Percentiles rank a stretch among this genome's conserved stretches.
These are phyloP conservation scores for Cicer judaicum DNA, from an alignment of 306 rosid genomes.

Conservation along the genomic window DNA sequence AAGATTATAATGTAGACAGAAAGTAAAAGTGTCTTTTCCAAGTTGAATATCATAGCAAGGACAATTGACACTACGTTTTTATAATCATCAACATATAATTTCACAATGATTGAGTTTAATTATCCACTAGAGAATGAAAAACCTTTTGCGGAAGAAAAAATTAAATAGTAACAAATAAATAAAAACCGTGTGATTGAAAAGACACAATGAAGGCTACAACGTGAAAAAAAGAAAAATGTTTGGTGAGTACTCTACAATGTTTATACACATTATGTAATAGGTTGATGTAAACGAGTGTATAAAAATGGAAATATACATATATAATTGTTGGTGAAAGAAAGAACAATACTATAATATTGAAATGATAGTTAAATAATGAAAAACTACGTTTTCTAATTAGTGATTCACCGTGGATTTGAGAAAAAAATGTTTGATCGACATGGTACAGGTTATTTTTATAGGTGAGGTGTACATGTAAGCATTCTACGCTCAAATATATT, in stretches of 20 bases:
- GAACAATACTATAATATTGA: background rate
- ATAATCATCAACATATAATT: conserved; percentile 47
- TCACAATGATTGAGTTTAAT: conserved; percentile 50
- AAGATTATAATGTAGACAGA: conserved; percentile 44
- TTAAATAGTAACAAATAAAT: background rate
- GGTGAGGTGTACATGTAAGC: no score
- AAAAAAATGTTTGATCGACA: no score
- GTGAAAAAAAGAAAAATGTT: background rate
- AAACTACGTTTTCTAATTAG: background rate
- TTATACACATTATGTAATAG: no score
- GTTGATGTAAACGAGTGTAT: no score
- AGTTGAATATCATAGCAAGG: conserved; percentile 6
- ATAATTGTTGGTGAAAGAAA: no score
- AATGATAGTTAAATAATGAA: conserved; percentile 2
- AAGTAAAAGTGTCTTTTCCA: conserved; percentile 47
- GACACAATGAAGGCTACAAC: background rate
- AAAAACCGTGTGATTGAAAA: background rate
- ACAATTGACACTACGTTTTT: conserved; percentile 21
- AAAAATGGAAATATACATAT: no score
- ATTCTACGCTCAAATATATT: no score
- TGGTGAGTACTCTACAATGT: background rate
- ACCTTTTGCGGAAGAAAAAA: conserved; percentile 39
- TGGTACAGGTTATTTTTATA: no score
- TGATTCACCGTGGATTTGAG: no score
- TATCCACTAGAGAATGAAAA: conserved; percentile 36